Conservation (phyloP, 192 early-diverging fungal species). For the Funneliformis mosseae region DNA sequence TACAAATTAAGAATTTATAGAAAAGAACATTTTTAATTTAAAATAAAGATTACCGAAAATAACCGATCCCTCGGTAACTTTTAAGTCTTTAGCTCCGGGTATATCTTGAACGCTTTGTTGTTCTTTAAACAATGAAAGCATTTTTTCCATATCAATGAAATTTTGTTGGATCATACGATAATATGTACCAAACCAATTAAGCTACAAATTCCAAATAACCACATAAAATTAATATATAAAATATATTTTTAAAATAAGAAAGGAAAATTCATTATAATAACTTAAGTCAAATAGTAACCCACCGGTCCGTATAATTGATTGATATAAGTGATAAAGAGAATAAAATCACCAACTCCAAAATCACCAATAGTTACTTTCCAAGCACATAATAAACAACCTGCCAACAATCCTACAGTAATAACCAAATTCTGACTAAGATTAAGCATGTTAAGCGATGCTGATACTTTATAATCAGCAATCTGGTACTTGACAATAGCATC, state of each 20-base stretch:
- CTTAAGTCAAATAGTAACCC: no score
- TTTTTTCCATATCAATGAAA: conserved; percentile 97
- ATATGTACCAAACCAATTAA: conserved; percentile 91
- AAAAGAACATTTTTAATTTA: neutral
- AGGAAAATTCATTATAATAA: neutral
- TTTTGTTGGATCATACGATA: conserved; percentile 94
- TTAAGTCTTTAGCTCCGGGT: conserved; percentile 62
- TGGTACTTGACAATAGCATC: conserved; percentile 80
- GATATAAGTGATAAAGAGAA: conserved; percentile 85
- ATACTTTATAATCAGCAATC: conserved; percentile 81
- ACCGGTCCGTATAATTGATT: conserved; percentile 89
- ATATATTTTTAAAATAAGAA: neutral
- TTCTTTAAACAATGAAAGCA: conserved; percentile 84
- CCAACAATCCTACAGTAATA: conserved; percentile 81
- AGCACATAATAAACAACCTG: conserved; percentile 83
- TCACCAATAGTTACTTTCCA: conserved; percentile 72
- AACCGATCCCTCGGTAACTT: conserved; percentile 61
- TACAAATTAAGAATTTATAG: neutral
- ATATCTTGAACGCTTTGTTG: conserved; percentile 64
- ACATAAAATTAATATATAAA: neutral
- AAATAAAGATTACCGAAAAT: conserved; percentile 57
- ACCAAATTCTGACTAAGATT: conserved; percentile 88
- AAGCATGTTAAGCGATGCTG: conserved; percentile 73
- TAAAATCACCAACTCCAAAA: conserved; percentile 82
- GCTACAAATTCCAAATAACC: conserved; percentile 37